Base-by-base conservation (phyloP, 345 rosid species). In the thale cress (Arabidopsis thaliana) region DNA sequence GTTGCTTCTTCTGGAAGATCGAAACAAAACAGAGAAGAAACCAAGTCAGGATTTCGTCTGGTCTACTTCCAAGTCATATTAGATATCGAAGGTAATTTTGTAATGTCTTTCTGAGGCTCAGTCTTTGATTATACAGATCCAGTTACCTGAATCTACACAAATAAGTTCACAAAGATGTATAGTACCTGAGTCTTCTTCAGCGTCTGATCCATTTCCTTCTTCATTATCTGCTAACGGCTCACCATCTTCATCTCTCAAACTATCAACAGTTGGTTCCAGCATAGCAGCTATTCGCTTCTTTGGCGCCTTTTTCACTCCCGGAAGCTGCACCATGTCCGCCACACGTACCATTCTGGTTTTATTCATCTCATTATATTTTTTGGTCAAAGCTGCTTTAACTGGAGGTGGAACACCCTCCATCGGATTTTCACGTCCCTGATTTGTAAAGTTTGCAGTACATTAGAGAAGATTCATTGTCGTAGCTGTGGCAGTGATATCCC, bases 321-420 rank as follows among this genome's bases (percentile, higher is more conserved):
- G 96, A 78, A 95, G 84, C 45, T 85, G 72, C 33, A 89, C 88
- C 79, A 92, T 76, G 82, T 95, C 97, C n/a, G 99, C 97, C 72
- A 91, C 86, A 55, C 93, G 97, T 41, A 85, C 92, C 89, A 87
- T 87, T 74, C 88, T 81, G 24, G 83, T 78, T 78, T 87, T 91
- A 83, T 82, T 89, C 44, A 64, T 78, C 81, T 86, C 97, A 6
- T 92, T 92, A 59, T 95, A 95, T 67, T 91, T 88, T 82, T 84
- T 87, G 0, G 99, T 95, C 81, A 95, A 62, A 62, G 99, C 96
- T 67, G 99, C 80, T 85, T 95, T 95, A 25, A 92, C 95, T 52
- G 91, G 75, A 25, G 97, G 83, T 53, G 85, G 78, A 63, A 95
- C 85, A 72, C 99, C 97, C 61, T 95, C 97, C 79, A 95, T 58